These are phyloP conservation scores for Penicillium nordicum DNA, from an alignment of 2,329 filamentous ascomycete genomes.

Conservation along the genomic window DNA sequence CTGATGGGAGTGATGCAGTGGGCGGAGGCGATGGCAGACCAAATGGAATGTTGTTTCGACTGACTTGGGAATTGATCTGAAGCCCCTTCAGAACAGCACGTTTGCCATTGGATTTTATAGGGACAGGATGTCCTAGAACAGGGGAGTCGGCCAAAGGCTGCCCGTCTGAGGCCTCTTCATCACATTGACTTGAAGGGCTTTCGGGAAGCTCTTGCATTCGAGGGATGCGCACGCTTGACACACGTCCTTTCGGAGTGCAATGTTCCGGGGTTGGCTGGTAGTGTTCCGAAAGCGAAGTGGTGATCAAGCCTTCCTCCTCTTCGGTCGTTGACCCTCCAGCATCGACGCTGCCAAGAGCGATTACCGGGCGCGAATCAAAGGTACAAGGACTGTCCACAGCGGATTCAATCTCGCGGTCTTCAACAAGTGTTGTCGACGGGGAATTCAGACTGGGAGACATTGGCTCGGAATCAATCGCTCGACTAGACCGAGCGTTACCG, in stretches of 20 bases:
- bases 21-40: constrained; percentile 28
- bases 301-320: constrained; percentile 9
- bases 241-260: constrained; percentile 10
- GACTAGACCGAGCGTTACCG: constrained; percentile 7
- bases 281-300: constrained; percentile 8
- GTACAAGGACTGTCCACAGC: not conserved
- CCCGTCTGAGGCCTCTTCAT: constrained; percentile 4
- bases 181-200: constrained; percentile 2
- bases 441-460: constrained; percentile 2
- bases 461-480: not conserved
- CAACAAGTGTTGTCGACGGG: constrained; percentile 1
- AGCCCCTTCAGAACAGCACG: constrained; percentile 8
- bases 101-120: constrained; percentile 9
- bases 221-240: constrained; percentile 17
- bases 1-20: constrained; percentile 23
- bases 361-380: constrained; percentile 5
- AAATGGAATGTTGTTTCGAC: constrained; percentile 21
- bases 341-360: constrained; percentile 6
- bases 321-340: constrained; percentile 4
- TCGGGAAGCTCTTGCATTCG: constrained; percentile 14
- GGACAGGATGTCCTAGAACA: constrained; percentile 14
- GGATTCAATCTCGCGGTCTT: constrained; percentile 2
- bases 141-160: constrained; percentile 22
- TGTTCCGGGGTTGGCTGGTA: constrained; percentile 17
- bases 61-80: constrained; percentile 11